Conservation (phyloP, 2,329 filamentous ascomycete genomes). For the Cladorrhinum sp. region DNA sequence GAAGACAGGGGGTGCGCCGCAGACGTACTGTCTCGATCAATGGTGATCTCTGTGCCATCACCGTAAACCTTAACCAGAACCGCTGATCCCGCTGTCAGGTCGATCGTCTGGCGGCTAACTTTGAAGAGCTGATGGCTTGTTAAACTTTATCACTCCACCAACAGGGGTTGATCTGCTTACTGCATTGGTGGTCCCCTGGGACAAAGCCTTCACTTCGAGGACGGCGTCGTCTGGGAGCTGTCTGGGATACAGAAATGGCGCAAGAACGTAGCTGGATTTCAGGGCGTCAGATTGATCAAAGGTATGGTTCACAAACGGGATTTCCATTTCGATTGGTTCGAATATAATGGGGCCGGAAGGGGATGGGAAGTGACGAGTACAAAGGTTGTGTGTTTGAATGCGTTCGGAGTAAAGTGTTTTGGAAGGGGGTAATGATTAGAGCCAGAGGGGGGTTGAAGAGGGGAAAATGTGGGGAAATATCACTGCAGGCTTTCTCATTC, state of each 20-base stretch:
- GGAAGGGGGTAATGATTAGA: no score
- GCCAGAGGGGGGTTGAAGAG: no score
- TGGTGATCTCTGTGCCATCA: slow-evolving; percentile 33
- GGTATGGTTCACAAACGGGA: slow-evolving; percentile 1
- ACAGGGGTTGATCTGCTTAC: not conserved
- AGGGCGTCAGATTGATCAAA: slow-evolving; percentile 1
- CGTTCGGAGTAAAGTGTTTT: no score
- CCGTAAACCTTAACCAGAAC: slow-evolving; percentile 7
- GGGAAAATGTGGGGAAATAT: no score
- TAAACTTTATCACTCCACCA: not conserved
- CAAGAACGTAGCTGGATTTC: not conserved
- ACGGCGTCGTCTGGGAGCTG: not conserved
- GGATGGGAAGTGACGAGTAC: no score
- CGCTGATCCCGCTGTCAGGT: not conserved
- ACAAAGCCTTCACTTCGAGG: not conserved
- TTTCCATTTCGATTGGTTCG: not conserved
- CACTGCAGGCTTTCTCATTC: no score
- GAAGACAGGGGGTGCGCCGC: no score
- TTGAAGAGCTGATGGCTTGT: not conserved
- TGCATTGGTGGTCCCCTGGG: slow-evolving; percentile 1
- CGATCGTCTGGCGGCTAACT: not conserved
- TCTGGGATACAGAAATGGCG: slow-evolving; percentile 1
- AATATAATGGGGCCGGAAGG: no score
- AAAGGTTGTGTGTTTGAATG: no score
- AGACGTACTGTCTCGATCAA: no score